phyloP scores from a whole-genome alignment of 164 flowering plant genomes.

The Vitis cinerea region DNA sequence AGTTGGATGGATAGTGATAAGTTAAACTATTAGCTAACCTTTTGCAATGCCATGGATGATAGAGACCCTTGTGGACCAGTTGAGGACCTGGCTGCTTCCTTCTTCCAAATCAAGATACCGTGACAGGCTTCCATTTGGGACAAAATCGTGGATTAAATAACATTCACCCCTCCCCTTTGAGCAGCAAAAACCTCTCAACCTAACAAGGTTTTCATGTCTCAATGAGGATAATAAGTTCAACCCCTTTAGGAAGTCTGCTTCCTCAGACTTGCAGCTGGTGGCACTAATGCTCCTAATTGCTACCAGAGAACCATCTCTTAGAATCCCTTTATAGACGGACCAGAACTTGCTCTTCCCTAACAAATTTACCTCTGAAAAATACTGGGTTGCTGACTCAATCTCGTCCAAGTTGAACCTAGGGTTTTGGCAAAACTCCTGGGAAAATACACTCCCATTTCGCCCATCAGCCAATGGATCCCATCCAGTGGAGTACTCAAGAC shows the following conservation, averaged over 20 bases:
- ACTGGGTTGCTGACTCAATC: conserved; percentile 65
- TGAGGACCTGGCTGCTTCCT: conserved; percentile 34
- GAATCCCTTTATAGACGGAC: conserved; percentile 48
- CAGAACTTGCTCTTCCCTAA: conserved; percentile 53
- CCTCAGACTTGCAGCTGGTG: conserved; percentile 60
- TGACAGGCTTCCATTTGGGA: conserved; percentile 48
- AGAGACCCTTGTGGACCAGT: conserved; percentile 55
- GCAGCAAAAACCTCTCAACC: conserved; percentile 55
- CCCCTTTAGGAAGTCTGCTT: conserved; percentile 54
- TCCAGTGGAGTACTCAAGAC: conserved; percentile 42
- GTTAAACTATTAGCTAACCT: conserved; percentile 31
- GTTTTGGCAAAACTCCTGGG: conserved; percentile 19
- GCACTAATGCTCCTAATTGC: conserved; percentile 48
- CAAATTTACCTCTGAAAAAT: conserved; percentile 51
- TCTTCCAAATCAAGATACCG: conserved; percentile 47
- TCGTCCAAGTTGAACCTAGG: conserved; percentile 57
- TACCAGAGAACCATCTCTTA: conserved; percentile 54
- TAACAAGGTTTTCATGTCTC: conserved; percentile 52
- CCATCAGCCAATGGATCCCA: conserved; percentile 45
- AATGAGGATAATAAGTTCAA: conserved; percentile 46
- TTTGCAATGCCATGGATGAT: conserved; percentile 61
- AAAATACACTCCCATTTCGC: conserved; percentile 19
- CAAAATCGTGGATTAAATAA: conserved; percentile 57
- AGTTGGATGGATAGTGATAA: too few species aligned
- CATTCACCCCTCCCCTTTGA: conserved; percentile 61